Evolutionary conservation across 257 asterid species (phyloP), one percentile per base, ranked within the genome.

Genomic region (Galeopsis tetrahit): DNA sequence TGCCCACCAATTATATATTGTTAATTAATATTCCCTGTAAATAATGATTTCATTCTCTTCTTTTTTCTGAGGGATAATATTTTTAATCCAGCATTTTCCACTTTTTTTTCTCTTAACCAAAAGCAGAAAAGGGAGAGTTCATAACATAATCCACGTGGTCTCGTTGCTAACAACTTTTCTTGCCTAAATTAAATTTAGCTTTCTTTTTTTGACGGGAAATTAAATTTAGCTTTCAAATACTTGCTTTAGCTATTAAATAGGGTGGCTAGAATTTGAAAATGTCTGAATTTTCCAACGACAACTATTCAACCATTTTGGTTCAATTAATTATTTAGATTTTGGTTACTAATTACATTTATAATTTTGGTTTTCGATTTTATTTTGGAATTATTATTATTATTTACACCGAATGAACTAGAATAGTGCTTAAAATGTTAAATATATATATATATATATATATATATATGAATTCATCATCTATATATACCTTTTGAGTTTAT

Each of bases 1-100:
- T 71, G 69, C 73, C 33, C 78, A 81, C 77, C 77, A 71, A 77
- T 49, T 68, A 71, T 34, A 75, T 64, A 10, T 55, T 56, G 10
- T 10, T 33, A 17, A 55, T 21, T 5, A 42, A 44, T 35, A 44
- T 33, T 56, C 57, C 80, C 63, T 35, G 35, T 10, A 61, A 69
- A 69, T 60, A 31, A 61, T 32, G 51, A 69, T 61, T 15, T 59
- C 35, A 6, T 51, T 72, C 38, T 36, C 35, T 3, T 31, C 17
- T 17, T 39, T 31, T 63, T 39, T 67, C 15, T 3, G 2, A 40
- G 35, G 5, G 10, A 21, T 52, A 68, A 49, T 68, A 58, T 11
- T 61, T n/a, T 60, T 32, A 7, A 71, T 53, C 53, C 65, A 5
- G 21, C 66, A 17, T 28, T 80, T 64, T 14, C 43, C 10, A 38